Percentiles rank a stretch among this genome's conserved stretches.
phyloP scores from a whole-genome alignment of 805 yeast species.

The Brettanomyces anomalus region DNA sequence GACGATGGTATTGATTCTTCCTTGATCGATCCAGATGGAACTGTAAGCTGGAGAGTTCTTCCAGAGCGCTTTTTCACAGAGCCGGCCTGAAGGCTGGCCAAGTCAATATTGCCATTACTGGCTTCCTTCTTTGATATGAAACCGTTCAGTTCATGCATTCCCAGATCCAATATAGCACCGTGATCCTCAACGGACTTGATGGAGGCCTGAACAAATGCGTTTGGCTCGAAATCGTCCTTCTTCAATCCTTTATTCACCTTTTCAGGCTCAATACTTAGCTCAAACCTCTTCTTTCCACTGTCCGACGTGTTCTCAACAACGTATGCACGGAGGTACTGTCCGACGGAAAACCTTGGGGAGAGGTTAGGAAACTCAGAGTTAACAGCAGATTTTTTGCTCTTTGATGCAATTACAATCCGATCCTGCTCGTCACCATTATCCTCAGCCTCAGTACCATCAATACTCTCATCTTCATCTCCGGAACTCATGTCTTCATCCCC shows the following conservation, averaged over 20 bases:
- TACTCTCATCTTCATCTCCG: constrained; percentile 14
- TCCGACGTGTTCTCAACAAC: constrained; percentile 44
- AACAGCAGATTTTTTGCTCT: constrained; percentile 17
- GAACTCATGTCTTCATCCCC: constrained; percentile 25
- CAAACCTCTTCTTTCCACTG: constrained; percentile 49
- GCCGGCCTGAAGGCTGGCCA: constrained; percentile 38
- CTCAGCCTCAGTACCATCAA: constrained; percentile 26
- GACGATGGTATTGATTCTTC: constrained; percentile 43
- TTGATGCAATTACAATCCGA: constrained; percentile 14
- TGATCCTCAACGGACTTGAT: constrained; percentile 84
- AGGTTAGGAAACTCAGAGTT: constrained; percentile 48
- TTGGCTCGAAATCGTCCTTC: constrained; percentile 50
- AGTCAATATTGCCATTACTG: constrained; percentile 6
- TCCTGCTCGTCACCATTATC: constrained; percentile 9
- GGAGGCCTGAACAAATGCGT: constrained; percentile 65
- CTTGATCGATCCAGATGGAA: constrained; percentile 35
- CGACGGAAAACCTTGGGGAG: constrained; percentile 46
- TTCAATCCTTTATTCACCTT: constrained; percentile 53
- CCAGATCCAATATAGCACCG: constrained; percentile 72
- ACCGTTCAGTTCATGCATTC: constrained; percentile 48
- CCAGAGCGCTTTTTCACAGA: constrained; percentile 47
- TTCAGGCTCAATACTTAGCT: constrained; percentile 66
- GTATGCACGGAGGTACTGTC: constrained; percentile 81
- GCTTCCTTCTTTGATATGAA: constrained; percentile 70
- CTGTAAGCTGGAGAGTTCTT: constrained; percentile 51